Percentiles rank a stretch among this genome's conserved stretches.
Evolutionary conservation across 2,329 filamentous ascomycete species (phyloP).

Genomic region (Ophiostoma angusticollis): DNA sequence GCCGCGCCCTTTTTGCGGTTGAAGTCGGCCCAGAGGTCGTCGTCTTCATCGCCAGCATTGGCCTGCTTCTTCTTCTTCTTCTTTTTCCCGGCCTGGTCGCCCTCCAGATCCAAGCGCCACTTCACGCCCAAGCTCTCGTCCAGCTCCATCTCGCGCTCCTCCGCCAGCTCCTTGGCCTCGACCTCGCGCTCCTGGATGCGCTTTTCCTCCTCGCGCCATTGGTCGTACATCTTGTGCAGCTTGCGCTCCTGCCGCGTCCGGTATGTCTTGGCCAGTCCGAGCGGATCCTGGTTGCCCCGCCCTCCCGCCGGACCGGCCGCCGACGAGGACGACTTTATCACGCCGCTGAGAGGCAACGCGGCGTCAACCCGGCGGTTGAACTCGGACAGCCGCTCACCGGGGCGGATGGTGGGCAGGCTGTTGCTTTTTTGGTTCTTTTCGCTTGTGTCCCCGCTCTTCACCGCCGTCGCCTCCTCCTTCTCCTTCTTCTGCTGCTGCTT

Average conservation of each 20-base stretch:
- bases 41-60: slow-evolving; percentile 28
- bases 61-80: slow-evolving; percentile 32
- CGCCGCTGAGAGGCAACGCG: slow-evolving; percentile 60
- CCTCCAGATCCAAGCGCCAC: slow-evolving; percentile 32
- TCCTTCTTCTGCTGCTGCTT: slow-evolving; percentile 17
- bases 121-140: slow-evolving; percentile 36
- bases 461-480: slow-evolving; percentile 5
- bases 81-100: slow-evolving; percentile 28
- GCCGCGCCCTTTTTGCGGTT: slow-evolving; percentile 50
- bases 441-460: not conserved
- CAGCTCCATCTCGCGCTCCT: slow-evolving; percentile 50
- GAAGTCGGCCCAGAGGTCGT: slow-evolving; percentile 64
- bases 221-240: slow-evolving; percentile 67
- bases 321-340: slow-evolving; percentile 49
- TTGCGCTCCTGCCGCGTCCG: slow-evolving; percentile 75
- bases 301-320: slow-evolving; percentile 25
- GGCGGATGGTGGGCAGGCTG: slow-evolving; percentile 54
- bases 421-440: not conserved
- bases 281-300: slow-evolving; percentile 51
- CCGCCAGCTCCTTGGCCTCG: slow-evolving; percentile 51
- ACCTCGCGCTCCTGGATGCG: slow-evolving; percentile 51
- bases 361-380: slow-evolving; percentile 77
- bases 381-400: slow-evolving; percentile 70
- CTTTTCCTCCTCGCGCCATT: slow-evolving; percentile 57
- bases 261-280: slow-evolving; percentile 48